Base-by-base conservation (phyloP, 768 basidiomycete species). In the Naganishia friedmannii region DNA sequence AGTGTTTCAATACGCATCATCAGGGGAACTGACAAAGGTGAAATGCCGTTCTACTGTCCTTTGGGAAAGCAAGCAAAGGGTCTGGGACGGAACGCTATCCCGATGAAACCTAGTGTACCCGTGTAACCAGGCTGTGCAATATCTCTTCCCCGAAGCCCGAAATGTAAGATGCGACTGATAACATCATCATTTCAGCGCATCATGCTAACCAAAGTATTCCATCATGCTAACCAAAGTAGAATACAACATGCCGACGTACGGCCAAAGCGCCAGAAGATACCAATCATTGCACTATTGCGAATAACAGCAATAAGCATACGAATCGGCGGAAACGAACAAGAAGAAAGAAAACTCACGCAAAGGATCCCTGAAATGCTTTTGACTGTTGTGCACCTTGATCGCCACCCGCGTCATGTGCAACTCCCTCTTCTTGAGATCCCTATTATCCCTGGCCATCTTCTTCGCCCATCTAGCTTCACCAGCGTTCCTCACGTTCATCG, bases 401-500 rank as follows among this genome's bases (percentile, higher is more conserved):
- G 83, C 92, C 15, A 95, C 86, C 71, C 85, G 87, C 7, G 92
- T 92, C 83, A 88, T 92, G 85, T 92, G 93, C 42, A 89, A 86
- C 77, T 95, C 90, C 70, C 86, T 85, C 63, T 87, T 84, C 75
- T 84, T 86, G 78, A 90, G 88, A 78, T 96, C 94, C 72, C 89
- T 85, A 83, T 90, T 90, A 76, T 93, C 90, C 67, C 88, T 84
- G 0, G 91, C 86, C 81, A 94, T 91, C 55, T 91, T 86, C 17
- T 89, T 92, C 26, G 95, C 95, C 80, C 97, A 90, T 73, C 86
- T 86, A 17, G 96, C 96, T 83, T 98, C 95, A 1, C 96, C 96
- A n/a, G 85, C 86, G 83, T 98, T 98, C 65, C 92, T 85, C 26
- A 93, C 95, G 79, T 89, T 91, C 71, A 97, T 86, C 12, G 93